These are phyloP conservation scores for Dittrichia graveolens DNA, from an alignment of 129 eudicot genomes.

Conservation along the genomic window DNA sequence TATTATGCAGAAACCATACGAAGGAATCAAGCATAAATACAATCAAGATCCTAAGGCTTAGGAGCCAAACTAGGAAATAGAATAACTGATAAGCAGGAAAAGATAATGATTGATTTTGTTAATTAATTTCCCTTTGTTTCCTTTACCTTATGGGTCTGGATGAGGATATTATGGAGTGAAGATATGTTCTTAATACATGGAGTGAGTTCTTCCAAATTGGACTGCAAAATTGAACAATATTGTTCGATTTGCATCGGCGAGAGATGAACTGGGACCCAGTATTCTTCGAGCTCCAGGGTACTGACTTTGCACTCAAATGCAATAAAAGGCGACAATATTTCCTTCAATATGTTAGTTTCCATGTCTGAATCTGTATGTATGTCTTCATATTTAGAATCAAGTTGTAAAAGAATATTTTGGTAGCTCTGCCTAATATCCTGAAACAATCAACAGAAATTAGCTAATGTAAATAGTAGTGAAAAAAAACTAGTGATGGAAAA, in stretches of 20 bases:
- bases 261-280: constrained; percentile 60
- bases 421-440: constrained; percentile 32
- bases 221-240: constrained; percentile 43
- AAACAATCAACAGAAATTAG: constrained; percentile 11
- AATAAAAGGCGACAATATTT: constrained; percentile 30
- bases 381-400: constrained; percentile 33
- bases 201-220: constrained; percentile 17
- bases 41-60: too few relatives aligned
- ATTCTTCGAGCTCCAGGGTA: constrained; percentile 39
- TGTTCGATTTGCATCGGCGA: constrained; percentile 51
- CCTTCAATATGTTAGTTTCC: constrained; percentile 25
- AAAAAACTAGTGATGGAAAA: background rate
- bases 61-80: too few relatives aligned
- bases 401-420: constrained; percentile 23
- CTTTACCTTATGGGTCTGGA: constrained; percentile 54
- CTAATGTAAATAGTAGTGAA: background rate
- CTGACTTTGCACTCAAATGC: constrained; percentile 33
- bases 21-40: too few relatives aligned
- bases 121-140: too few relatives aligned
- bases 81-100: too few relatives aligned
- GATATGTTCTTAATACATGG: constrained; percentile 15
- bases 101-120: too few relatives aligned
- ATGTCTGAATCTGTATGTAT: constrained; percentile 8
- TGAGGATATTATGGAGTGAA: constrained; percentile 50
- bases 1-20: too few relatives aligned